Percentiles rank a stretch among this genome's conserved stretches.
Conservation (phyloP, 192 early-diverging fungal species). For the Oehlia diaphana region DNA sequence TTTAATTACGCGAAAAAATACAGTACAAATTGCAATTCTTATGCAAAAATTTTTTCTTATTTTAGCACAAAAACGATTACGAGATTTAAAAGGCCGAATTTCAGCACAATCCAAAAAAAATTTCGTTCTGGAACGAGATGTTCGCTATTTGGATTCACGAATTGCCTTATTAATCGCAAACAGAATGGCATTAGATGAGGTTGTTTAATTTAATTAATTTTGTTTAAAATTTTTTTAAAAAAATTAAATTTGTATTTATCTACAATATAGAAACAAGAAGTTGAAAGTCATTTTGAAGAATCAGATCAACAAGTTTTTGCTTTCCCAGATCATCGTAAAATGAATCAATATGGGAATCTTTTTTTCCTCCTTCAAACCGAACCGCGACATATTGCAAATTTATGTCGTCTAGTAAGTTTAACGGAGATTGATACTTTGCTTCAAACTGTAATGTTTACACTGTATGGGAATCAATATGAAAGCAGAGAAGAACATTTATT, state of each 20-base stretch:
- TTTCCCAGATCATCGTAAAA: conserved; percentile 78
- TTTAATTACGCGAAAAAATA: background rate
- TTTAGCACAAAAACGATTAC: conserved; percentile 76
- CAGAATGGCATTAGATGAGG: conserved; percentile 89
- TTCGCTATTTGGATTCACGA: conserved; percentile 86
- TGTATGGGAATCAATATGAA: conserved; percentile 97
- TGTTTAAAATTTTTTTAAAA: background rate
- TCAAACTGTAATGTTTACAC: conserved; percentile 95
- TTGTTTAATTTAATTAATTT: conserved; percentile 31
- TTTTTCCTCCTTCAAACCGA: conserved; percentile 92
- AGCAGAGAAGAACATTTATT: conserved; percentile 93
- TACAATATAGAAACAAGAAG: conserved; percentile 65
- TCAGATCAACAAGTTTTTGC: conserved; percentile 43
- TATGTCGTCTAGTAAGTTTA: conserved; percentile 81
- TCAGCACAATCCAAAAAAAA: conserved; percentile 94
- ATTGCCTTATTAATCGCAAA: conserved; percentile 93
- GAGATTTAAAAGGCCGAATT: conserved; percentile 85
- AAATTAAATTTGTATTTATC: background rate
- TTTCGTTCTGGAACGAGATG: conserved; percentile 91
- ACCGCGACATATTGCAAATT: conserved; percentile 85
- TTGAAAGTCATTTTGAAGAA: conserved; percentile 72
- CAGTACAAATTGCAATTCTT: background rate
- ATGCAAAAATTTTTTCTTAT: background rate
- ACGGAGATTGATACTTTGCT: conserved; percentile 92
- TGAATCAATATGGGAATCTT: conserved; percentile 90